Percentiles rank a stretch among this genome's conserved stretches.
These are phyloP conservation scores for Ophiorrhiza pumila DNA, from an alignment of 257 asterid species.

Conservation along the genomic window DNA sequence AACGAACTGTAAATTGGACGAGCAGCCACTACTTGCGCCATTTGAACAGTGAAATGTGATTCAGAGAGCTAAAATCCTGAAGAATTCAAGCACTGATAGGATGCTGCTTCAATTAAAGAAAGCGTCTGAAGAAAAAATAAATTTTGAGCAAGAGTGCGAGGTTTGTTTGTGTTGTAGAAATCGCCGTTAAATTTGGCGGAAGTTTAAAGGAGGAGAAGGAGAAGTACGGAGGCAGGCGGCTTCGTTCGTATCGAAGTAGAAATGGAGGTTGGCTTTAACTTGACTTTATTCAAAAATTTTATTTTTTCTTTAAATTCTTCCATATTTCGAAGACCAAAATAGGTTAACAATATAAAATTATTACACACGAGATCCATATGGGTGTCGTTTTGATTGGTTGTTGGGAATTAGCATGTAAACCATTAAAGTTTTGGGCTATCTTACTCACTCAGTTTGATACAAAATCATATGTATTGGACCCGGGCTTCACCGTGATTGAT, in stretches of 20 bases:
- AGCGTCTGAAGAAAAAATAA: background rate
- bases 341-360: no score
- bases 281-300: background rate
- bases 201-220: background rate
- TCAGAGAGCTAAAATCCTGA: slow-evolving; percentile 3
- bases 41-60: slow-evolving; percentile 17
- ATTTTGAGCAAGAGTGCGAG: background rate
- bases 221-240: slow-evolving; percentile 9
- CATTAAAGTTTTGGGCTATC: no score
- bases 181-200: slow-evolving; percentile 51
- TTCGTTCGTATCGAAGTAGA: slow-evolving; percentile 56
- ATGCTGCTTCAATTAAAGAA: slow-evolving; percentile 16
- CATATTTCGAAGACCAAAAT: no score
- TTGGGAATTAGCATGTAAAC: no score
- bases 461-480: no score
- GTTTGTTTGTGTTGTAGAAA: slow-evolving; percentile 30
- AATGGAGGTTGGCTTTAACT: slow-evolving; percentile 14
- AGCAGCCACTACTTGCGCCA: slow-evolving; percentile 81
- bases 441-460: no score
- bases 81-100: slow-evolving; percentile 6
- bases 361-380: no score
- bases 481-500: no score
- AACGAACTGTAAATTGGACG: slow-evolving; percentile 58
- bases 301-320: background rate
- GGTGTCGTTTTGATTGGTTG: no score